A percentile compares a stretch with the other conserved stretches of the same genome.
Conservation (phyloP, 139 green algal genomes). For the Picochlorum costavermella region DNA sequence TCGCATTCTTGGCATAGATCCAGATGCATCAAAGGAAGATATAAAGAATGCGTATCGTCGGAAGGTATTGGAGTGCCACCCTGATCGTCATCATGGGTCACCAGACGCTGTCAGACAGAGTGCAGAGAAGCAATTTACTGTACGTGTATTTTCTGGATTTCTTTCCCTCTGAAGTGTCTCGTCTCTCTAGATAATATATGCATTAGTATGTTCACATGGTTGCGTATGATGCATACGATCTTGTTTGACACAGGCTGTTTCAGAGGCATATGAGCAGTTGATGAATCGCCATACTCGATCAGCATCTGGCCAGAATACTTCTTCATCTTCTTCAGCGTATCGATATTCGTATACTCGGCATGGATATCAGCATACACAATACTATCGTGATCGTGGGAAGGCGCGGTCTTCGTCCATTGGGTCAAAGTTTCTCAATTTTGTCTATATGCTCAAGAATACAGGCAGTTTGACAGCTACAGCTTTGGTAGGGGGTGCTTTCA, state of each 20-base stretch:
- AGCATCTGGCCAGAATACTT: not conserved
- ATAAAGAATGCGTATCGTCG: constrained; percentile 46
- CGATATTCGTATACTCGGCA: not conserved
- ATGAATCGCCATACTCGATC: constrained; percentile 1
- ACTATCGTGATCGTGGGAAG: not conserved
- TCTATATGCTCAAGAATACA: not conserved
- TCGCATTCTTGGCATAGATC: constrained; percentile 34
- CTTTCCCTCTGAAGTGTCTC: no score
- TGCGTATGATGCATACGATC: no score
- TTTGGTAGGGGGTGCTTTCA: constrained; percentile 2
- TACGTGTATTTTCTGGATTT: no score
- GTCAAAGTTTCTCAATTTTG: not conserved
- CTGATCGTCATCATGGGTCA: constrained; percentile 31
- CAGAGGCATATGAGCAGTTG: constrained; percentile 16
- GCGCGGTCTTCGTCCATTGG: not conserved
- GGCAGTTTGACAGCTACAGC: constrained; percentile 3
- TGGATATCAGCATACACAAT: not conserved
- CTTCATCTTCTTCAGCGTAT: not conserved
- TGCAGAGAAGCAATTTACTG: constrained; percentile 13
- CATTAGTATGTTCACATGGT: no score
- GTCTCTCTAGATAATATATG: no score
- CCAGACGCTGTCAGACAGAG: constrained; percentile 6
- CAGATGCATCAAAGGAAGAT: constrained; percentile 26
- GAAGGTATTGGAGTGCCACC: constrained; percentile 42
- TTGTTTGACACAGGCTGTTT: no score